Evolutionary conservation across 1,284 basidiomycete species (phyloP).

Genomic region (Mycena sp.): DNA sequence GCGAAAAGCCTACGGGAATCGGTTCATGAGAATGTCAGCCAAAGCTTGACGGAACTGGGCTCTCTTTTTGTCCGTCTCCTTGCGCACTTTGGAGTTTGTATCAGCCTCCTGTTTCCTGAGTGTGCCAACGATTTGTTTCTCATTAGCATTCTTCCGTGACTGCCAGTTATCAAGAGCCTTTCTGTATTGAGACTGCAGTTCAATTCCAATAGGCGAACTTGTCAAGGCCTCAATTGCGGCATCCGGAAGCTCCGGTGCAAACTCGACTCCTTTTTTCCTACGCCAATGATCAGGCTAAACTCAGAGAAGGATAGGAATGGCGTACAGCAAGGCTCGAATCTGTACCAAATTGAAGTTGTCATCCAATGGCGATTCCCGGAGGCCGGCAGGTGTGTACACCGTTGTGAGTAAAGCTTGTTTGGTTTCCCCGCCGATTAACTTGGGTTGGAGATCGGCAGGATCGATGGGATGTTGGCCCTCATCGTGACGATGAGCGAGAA

Average conservation of each 20-base stretch:
- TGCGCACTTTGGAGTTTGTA: conserved; percentile 1
- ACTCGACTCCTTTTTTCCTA: conserved; percentile 38
- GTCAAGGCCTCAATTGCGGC: conserved; percentile 45
- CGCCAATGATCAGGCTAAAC: conserved; percentile 1
- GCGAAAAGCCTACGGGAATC: conserved; percentile 44
- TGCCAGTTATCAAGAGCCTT: conserved; percentile 42
- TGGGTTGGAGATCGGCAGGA: conserved; percentile 35
- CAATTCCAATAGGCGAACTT: conserved; percentile 22
- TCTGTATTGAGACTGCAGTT: conserved; percentile 45
- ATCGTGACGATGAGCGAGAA: conserved; percentile 1
- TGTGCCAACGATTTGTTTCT: neutral
- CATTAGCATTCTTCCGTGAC: conserved; percentile 27
- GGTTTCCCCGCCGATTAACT: conserved; percentile 49
- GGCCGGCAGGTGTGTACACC: conserved; percentile 30
- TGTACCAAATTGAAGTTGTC: conserved; percentile 20
- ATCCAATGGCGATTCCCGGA: neutral
- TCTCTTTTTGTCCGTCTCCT: conserved; percentile 16
- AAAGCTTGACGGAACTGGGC: conserved; percentile 37
- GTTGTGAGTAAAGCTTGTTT: conserved; percentile 48
- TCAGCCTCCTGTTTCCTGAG: neutral
- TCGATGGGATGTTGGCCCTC: conserved; percentile 17
- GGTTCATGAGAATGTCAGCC: conserved; percentile 33
- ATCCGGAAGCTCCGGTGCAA: conserved; percentile 44
- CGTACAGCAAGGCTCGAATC: conserved; percentile 29
- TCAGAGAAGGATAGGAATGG: neutral